phyloP scores from a whole-genome alignment of 345 rosid genomes.

The Noccaea caerulescens region DNA sequence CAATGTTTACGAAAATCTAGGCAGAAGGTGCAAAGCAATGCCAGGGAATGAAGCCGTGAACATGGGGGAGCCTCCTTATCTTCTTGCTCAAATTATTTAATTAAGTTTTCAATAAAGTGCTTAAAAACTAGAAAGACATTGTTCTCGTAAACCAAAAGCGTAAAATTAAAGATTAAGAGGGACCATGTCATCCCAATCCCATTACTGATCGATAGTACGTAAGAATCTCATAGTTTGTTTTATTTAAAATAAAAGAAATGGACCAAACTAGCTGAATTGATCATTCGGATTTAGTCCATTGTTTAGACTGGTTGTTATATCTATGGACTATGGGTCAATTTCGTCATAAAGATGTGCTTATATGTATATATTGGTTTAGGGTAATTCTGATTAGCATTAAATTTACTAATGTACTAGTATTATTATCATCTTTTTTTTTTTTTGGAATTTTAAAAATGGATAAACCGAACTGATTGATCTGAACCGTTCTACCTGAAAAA shows the following conservation, averaged over 20 bases:
- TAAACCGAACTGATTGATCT: no score
- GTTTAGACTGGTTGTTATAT: no score
- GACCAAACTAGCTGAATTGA: slow-evolving; percentile 1
- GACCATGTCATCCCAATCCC: slow-evolving; percentile 17
- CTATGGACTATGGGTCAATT: background rate
- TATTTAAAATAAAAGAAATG: background rate
- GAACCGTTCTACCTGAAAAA: no score
- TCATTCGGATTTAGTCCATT: background rate
- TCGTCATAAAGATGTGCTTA: no score
- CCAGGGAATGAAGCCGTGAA: slow-evolving; percentile 37
- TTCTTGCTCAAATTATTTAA: slow-evolving; percentile 10
- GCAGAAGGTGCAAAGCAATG: slow-evolving; percentile 23
- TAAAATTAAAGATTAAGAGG: background rate
- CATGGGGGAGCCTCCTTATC: slow-evolving; percentile 43
- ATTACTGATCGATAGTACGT: background rate
- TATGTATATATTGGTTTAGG: no score
- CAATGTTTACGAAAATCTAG: slow-evolving; percentile 40
- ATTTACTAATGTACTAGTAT: background rate
- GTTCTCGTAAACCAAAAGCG: slow-evolving; percentile 18
- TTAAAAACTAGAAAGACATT: background rate
- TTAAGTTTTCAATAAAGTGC: background rate
- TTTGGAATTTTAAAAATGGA: no score
- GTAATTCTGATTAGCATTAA: background rate
- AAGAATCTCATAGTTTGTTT: background rate
- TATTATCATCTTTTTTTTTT: no score